phyloP scores from a whole-genome alignment of 2,329 filamentous ascomycete species.

The Fusarium sp. region DNA sequence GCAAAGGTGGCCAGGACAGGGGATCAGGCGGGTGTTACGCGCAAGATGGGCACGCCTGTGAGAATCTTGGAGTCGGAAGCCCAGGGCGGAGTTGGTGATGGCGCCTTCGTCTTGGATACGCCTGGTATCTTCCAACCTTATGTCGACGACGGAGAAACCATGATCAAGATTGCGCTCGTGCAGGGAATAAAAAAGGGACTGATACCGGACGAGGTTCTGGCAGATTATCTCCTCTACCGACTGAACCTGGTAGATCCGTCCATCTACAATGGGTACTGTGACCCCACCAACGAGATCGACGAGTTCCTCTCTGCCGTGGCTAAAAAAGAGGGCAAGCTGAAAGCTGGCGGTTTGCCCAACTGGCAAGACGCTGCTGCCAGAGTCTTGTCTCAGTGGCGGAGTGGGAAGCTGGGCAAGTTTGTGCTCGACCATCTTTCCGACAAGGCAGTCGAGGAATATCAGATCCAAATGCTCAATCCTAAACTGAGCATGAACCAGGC shows the following conservation, averaged over 20 bases:
- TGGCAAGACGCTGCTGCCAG: slow-evolving; percentile 78
- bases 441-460: slow-evolving; percentile 62
- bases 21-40: slow-evolving; percentile 86
- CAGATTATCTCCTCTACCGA: slow-evolving; percentile 88
- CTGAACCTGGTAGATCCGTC: slow-evolving; percentile 74
- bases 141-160: slow-evolving; percentile 81
- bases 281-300: slow-evolving; percentile 85
- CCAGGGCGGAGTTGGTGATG: slow-evolving; percentile 58
- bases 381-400: slow-evolving; percentile 83
- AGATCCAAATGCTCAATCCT: slow-evolving; percentile 57
- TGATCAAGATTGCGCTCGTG: slow-evolving; percentile 94
- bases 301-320: slow-evolving; percentile 77
- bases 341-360: slow-evolving; percentile 75
- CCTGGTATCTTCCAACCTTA: slow-evolving; percentile 96
- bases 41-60: slow-evolving; percentile 83
- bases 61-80: slow-evolving; percentile 69
- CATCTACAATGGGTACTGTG: slow-evolving; percentile 69
- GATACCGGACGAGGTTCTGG: slow-evolving; percentile 78
- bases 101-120: slow-evolving; percentile 88
- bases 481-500: slow-evolving; percentile 73
- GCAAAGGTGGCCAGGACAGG: slow-evolving; percentile 82
- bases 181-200: slow-evolving; percentile 91
- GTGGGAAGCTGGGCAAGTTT: slow-evolving; percentile 78
- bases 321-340: slow-evolving; percentile 76
- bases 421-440: slow-evolving; percentile 79